Base-by-base conservation (phyloP, 179 eudicot species). In the Beta lomatogona region DNA sequence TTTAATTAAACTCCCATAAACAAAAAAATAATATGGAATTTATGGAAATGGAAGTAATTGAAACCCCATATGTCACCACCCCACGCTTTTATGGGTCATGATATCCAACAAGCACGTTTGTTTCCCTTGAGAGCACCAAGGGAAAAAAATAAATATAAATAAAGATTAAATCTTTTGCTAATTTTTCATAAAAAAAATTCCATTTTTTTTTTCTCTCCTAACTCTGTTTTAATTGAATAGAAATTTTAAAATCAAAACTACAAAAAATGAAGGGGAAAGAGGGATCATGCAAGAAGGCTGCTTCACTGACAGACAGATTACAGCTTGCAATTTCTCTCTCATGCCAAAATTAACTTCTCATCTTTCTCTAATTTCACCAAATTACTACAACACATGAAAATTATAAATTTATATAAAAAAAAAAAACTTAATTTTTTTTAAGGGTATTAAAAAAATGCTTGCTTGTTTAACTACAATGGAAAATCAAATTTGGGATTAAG, bases 271-370 rank as follows among this genome's bases (percentile, higher is more conserved):
- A 57, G 63, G 45, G 55, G 75, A 79, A 78, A 80, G 81, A 76
- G 77, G 88, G 94, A 91, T 93, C 97, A 93, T 91, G 97, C 97
- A 93, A 91, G 93, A 93, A 87, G 86, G 92, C 92, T 93, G 95
- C 89, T 89, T 81, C 80, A 90, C 88, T 90, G 91, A 94, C 97
- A 92, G 89, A 50, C 89, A 82, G 78, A 80, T 88, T 88, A 87
- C 95, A 93, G 97, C 97, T 92, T 82, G 89, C 92, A 88, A 75
- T 74, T 71, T 77, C 81, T 79, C 88, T 71, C 82, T 80, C 87
- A 73, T 78, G 53, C 76, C 77, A 85, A 48, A 81, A 28, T 77
- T 45, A 61, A 76, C 83, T 52, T 72, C 60, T 48, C 57, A 28
- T 66, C 82, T 80, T 21, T 9, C 68, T 84, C 50, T 4, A 16